Evolutionary conservation across 192 early-diverging fungal species (phyloP), one percentile per base, ranked within the genome.

Genomic region (Umbelopsis sp.): DNA sequence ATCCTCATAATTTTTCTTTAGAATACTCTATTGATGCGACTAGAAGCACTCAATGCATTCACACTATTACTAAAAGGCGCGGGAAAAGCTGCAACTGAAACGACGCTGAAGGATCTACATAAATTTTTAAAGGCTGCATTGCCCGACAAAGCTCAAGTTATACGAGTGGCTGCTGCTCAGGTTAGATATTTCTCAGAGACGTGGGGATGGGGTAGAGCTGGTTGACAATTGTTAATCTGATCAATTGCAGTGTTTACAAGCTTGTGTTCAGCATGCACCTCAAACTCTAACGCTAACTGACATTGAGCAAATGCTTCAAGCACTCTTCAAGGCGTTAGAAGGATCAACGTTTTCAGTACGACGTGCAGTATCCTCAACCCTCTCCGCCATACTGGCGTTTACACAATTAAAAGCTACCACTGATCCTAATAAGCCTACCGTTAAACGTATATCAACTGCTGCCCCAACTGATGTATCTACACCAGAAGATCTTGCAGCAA

Each of bases 21-120:
- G 79, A 74, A 90, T 54, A 70, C 85, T 7, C 68, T 90, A 2
- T 71, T 84, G 1, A 70, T 96, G 70, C 82, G 92, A 32, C 84
- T 89, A 8, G 94, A 95, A 73, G 85, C 90, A 20, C 81, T 90
- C 31, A 77, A 86, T 32, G 86, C 91, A 14, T 79, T 97, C 32
- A 81, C 71, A 1, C 78, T 84, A 32, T 72, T 91, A 68, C 69
- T 98, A 6, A 85, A 83, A 53, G 94, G 94, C 16, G 90, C 93
- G 14, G 90, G 93, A 22, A 90, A 89, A 52, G 91, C 88, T 10
- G 83, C 88, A 14, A 80, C 74, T 4, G 97, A 97, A 25, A 50
- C 80, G 10, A 87, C 85, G 32, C 78, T 84, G 25, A 93, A 91
- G 72, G 97, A 98, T 29, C 75, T 93, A 2, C 71, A 88, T 31